Base-by-base conservation (phyloP, 1,284 basidiomycete species). In the Volvariella surrecta region DNA sequence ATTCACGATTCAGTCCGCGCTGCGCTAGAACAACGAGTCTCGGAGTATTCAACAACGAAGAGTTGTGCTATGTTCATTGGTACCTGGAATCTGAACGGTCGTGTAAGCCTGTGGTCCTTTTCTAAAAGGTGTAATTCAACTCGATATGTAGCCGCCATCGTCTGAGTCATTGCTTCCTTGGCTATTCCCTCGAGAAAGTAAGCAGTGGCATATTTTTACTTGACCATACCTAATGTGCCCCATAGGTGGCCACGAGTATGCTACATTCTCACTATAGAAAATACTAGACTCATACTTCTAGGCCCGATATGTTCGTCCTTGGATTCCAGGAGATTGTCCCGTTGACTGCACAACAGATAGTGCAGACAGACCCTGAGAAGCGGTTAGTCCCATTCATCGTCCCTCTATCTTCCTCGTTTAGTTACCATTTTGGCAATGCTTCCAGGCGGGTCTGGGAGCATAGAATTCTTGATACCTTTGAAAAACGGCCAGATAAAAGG, bases 251-350 rank as follows among this genome's bases (percentile, higher is more conserved):
- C 66, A 69, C 11, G 82, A 86, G 84, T 88, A 58, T 51, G 75
- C 59, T 32, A n/a, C 42, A 43, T 17, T 21, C 37, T 32, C 6
- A 24, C 11, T 32, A 9, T 38, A 10, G 19, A 1, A 35, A 37
- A 18, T 30, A 28, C 19, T 39, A 39, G 47, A 48, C 37, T 43
- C 37, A 37, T 22, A 16, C 24, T 38, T 37, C 11, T 47, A 93
- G 89, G 38, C 89, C 93, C 6, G 92, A 96, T 58, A 79, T 97
- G 46, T 83, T 95, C 57, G 82, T 82, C n/a, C 67, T 97, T 22
- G 90, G 89, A 1, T 97, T 99, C 57, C 96, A 99, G 63, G 96
- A 99, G 63, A 93, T 99, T 43, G 96, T 99, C 0, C 92, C 92
- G 31, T 74, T 99, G 34, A 97, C 90, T 4, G 91, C 96, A 3